A percentile compares a stretch with the other conserved stretches of the same genome.
phyloP scores from a whole-genome alignment of 1,284 basidiomycete species.

The Cutaneotrichosporon sp. region DNA sequence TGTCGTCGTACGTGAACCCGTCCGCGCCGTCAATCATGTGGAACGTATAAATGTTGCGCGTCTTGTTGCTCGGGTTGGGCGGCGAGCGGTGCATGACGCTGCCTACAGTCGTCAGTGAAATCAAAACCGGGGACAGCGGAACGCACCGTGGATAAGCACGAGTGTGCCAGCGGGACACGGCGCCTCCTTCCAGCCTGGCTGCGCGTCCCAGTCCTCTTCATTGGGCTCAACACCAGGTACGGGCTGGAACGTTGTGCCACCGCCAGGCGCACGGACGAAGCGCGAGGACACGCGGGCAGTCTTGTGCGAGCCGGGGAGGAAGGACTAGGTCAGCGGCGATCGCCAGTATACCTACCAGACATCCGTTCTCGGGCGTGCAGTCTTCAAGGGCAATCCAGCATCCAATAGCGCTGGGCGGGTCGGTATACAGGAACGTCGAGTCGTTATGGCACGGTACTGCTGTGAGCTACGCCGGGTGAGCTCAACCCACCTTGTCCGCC shows the following conservation, averaged over 20 bases:
- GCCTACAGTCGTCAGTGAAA: slow-evolving; percentile 50
- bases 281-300: slow-evolving; percentile 67
- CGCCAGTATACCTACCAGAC: slow-evolving; percentile 53
- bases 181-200: slow-evolving; percentile 62
- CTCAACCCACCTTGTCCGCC: slow-evolving; percentile 72
- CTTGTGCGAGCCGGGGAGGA: slow-evolving; percentile 85
- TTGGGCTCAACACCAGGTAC: slow-evolving; percentile 52
- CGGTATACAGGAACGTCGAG: slow-evolving; percentile 66
- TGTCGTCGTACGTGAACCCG: slow-evolving; percentile 41
- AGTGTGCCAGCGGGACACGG: slow-evolving; percentile 69
- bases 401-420: slow-evolving; percentile 83
- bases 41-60: slow-evolving; percentile 88
- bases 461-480: neutral
- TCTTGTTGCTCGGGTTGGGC: slow-evolving; percentile 61
- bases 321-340: slow-evolving; percentile 52
- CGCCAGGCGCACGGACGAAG: slow-evolving; percentile 69
- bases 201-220: slow-evolving; percentile 51
- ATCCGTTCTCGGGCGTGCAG: slow-evolving; percentile 77
- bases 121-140: too few species aligned
- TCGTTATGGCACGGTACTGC: slow-evolving; percentile 58
- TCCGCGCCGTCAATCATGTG: slow-evolving; percentile 58
- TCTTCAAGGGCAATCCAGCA: slow-evolving; percentile 93
- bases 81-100: slow-evolving; percentile 83
- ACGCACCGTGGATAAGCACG: slow-evolving; percentile 69
- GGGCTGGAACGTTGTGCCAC: slow-evolving; percentile 66